Conservation (phyloP, 1,284 basidiomycete genomes). For the Puccinia hordei region DNA sequence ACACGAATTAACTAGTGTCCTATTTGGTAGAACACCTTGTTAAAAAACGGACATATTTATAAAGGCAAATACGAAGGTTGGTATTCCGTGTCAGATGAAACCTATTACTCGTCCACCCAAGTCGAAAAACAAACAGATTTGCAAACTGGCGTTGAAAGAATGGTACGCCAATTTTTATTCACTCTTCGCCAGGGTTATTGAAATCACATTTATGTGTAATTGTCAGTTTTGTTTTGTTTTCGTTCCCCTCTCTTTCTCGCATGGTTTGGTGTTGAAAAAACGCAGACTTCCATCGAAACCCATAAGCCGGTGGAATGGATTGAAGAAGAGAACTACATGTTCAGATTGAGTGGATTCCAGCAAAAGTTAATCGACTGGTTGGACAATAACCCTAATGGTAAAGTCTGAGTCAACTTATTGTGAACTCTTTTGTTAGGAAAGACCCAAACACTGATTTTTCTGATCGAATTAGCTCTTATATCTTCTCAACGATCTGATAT, state of each 20-base stretch:
- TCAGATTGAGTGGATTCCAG: slow-evolving; percentile 56
- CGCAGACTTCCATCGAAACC: slow-evolving; percentile 56
- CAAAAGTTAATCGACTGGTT: slow-evolving; percentile 56
- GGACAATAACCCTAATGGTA: slow-evolving; percentile 52
- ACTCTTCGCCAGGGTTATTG: background rate
- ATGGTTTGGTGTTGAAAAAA: background rate
- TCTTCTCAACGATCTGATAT: slow-evolving; percentile 53
- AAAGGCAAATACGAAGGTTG: slow-evolving; percentile 58
- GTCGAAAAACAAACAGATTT: slow-evolving; percentile 52
- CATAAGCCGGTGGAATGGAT: slow-evolving; percentile 59
- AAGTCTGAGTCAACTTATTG: slow-evolving; percentile 52
- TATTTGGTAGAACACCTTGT: slow-evolving; percentile 46
- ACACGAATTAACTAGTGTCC: background rate
- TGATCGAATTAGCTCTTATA: slow-evolving; percentile 36
- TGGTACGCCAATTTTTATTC: slow-evolving; percentile 42
- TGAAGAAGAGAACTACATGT: slow-evolving; percentile 59
- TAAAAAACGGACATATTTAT: slow-evolving; percentile 57
- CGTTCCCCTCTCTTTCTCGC: background rate
- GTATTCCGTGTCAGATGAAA: slow-evolving; percentile 59
- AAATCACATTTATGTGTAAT: slow-evolving; percentile 19
- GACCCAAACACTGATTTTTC: background rate
- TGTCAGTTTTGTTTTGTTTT: background rate
- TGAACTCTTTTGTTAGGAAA: background rate
- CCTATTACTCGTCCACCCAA: slow-evolving; percentile 58
- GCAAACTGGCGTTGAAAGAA: slow-evolving; percentile 52